Base-by-base conservation (phyloP, 352 stramenopile genomes). In the Pythium angustatum region DNA sequence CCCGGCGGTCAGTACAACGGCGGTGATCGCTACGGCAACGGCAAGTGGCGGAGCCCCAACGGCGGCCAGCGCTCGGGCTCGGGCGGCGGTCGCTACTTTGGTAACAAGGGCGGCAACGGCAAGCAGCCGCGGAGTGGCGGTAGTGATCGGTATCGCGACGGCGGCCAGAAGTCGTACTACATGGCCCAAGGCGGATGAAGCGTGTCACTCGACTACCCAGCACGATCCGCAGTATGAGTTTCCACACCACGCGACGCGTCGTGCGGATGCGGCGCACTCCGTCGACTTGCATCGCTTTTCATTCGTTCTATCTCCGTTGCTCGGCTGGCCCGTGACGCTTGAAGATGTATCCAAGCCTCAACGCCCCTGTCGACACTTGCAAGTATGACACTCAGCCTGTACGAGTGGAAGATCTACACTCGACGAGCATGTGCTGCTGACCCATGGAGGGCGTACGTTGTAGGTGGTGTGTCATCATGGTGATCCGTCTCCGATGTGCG, bases 11-110 rank as follows among this genome's bases (percentile, higher is more conserved):
- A 64, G 12, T 66, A 59, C 41, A 53, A 45, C 52, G 55, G 59
- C 21, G 61, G 60, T 28, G 60, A 66, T 22, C 53, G 59, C 9
- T 68, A 62, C 19, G 53, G 75, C 36, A 77, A 72, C 26, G 75
- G 82, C 28, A 82, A 85, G 22, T 89, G 78, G 78, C 73, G 78
- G 3, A 69, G 61, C 59, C 66, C 66, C 21, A 69, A 66, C n/a
- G 50, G 66, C n/a, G 54, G 66, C 2, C 47, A 59, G 17, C 66
- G 66, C 24, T 52, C 36, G 19, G 51, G 41, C 26, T 50, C 52
- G 15, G 58, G 58, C 14, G 47, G 43, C 1, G 50, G 33, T 54
- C 64, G 64, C 3, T 72, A 67, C 33, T 64, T 48, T 38, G 58
- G 58, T 27, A 58, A 54, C 51, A 68, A 66, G 49, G 48, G 27